Evolutionary conservation across 257 asterid genomes (phyloP).

Genomic region (Gentiana macrophylla): DNA sequence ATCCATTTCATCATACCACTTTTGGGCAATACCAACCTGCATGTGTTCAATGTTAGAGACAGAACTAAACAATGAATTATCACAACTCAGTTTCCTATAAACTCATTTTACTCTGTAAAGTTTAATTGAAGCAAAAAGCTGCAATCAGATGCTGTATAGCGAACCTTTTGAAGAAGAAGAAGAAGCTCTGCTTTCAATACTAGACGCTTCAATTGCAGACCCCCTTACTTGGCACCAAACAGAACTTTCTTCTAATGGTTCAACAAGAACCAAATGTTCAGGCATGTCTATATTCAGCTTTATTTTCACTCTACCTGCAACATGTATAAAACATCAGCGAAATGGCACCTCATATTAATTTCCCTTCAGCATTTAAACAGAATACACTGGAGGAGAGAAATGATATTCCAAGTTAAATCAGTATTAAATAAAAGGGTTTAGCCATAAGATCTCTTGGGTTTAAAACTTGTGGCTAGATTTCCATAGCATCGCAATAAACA

Average conservation of each 20-base stretch:
- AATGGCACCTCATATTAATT: background rate
- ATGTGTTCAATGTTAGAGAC: constrained; percentile 2
- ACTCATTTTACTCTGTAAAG: no score
- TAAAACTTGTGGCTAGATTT: no score
- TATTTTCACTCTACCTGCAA: constrained; percentile 65
- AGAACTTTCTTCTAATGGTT: constrained; percentile 59
- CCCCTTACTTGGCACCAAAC: constrained; percentile 91
- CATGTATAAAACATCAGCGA: background rate
- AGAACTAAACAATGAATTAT: background rate
- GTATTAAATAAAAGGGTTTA: no score
- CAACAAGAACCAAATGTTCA: constrained; percentile 49
- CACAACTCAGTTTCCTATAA: background rate
- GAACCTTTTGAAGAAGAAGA: constrained; percentile 39
- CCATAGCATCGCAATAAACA: no score
- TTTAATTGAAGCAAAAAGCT: no score
- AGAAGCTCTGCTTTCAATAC: constrained; percentile 30
- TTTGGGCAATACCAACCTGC: constrained; percentile 72
- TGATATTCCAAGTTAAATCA: background rate
- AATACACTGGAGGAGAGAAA: background rate
- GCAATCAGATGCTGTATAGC: background rate
- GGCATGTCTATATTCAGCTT: constrained; percentile 51
- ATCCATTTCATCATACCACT: constrained; percentile 74
- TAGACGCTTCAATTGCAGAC: constrained; percentile 63
- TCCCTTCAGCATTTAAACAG: background rate
- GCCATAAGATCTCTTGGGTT: no score